phyloP scores from a whole-genome alignment of 179 eudicot genomes.

The Patellifolia procumbens region DNA sequence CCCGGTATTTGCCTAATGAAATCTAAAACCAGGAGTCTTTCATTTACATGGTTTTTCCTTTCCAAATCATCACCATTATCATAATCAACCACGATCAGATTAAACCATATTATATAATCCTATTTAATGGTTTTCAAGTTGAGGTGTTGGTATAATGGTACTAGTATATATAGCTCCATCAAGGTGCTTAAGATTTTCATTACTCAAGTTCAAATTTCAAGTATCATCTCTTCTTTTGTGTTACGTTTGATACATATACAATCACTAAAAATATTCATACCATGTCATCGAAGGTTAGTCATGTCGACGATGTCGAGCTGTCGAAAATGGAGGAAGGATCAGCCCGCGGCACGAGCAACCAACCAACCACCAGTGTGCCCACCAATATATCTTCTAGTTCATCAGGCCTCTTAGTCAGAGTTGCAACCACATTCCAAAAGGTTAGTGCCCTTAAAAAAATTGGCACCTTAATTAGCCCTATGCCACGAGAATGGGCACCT shows the following conservation, averaged over 20 bases:
- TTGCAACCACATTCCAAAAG: slow-evolving; percentile 25
- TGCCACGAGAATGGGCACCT: too few species aligned
- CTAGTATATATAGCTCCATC: slow-evolving; percentile 17
- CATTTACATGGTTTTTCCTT: slow-evolving; percentile 10
- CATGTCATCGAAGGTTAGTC: slow-evolving; percentile 33
- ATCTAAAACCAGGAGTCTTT: neutral
- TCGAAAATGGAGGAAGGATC: slow-evolving; percentile 33
- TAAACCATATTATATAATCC: neutral
- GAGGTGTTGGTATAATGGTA: neutral
- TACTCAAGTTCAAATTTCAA: neutral
- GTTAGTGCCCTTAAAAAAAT: slow-evolving; percentile 14
- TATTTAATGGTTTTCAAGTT: neutral
- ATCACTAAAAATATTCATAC: neutral
- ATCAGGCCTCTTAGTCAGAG: neutral
- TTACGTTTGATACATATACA: neutral
- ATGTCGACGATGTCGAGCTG: slow-evolving; percentile 25
- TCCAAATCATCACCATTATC: neutral
- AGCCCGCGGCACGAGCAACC: neutral
- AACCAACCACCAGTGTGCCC: slow-evolving; percentile 9
- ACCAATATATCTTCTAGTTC: neutral
- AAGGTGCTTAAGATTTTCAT: neutral
- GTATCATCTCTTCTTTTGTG: neutral
- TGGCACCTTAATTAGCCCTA: too few species aligned
- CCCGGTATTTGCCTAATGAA: neutral
- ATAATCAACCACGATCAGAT: neutral